Conservation (phyloP, 208 protist genomes). For the Vickermania spadyakhi region DNA sequence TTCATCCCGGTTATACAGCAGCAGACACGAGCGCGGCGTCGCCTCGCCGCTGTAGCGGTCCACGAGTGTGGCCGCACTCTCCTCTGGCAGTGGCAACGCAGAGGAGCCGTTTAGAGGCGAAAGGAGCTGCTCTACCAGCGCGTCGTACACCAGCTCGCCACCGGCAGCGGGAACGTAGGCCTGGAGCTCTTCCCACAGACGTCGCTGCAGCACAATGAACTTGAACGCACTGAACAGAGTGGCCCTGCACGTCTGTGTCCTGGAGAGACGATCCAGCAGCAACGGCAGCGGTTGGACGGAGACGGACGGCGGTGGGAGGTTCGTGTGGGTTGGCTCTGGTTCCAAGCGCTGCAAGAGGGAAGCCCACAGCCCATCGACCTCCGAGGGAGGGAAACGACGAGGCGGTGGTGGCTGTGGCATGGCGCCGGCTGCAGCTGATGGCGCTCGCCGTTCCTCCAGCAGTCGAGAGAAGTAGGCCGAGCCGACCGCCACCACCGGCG, state of each 20-base stretch:
- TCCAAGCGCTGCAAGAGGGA: background rate
- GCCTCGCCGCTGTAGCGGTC: no score
- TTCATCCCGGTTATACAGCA: constrained; percentile 25
- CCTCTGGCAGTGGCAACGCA: no score
- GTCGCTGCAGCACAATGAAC: constrained; percentile 51
- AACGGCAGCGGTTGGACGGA: background rate
- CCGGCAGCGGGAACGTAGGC: constrained; percentile 35
- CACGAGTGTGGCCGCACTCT: no score
- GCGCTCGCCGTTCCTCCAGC: background rate
- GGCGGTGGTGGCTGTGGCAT: background rate
- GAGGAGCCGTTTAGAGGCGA: no score
- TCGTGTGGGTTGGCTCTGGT: background rate
- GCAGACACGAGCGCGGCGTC: no score
- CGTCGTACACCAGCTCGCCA: constrained; percentile 38
- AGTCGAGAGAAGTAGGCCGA: background rate
- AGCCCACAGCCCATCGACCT: background rate
- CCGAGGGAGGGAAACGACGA: background rate
- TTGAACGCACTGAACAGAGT: constrained; percentile 35
- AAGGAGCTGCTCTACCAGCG: constrained; percentile 10
- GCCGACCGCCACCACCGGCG: background rate
- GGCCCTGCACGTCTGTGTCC: constrained; percentile 10
- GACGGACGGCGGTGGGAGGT: background rate
- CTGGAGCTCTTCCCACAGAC: constrained; percentile 44
- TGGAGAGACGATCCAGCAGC: background rate
- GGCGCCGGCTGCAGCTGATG: background rate